A percentile compares a stretch with the other conserved stretches of the same genome.
These are phyloP conservation scores for Adansonia digitata DNA, from an alignment of 345 rosid genomes.

Conservation along the genomic window DNA sequence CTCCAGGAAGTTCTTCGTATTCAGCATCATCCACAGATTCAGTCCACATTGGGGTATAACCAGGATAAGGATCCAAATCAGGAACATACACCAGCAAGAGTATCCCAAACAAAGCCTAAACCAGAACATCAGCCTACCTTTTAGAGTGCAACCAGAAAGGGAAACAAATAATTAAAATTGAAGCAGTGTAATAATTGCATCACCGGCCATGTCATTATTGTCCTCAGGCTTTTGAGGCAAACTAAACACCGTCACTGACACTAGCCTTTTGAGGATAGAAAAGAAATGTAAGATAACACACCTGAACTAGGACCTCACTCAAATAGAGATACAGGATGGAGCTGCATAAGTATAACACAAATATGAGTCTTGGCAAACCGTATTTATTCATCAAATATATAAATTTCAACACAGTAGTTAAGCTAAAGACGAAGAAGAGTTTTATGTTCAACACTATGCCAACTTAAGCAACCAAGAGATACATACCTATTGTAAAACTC, in stretches of 20 bases:
- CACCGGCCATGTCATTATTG: not conserved
- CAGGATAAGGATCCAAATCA: conserved; percentile 82
- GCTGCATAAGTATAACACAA: conserved; percentile 44
- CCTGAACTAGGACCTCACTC: conserved; percentile 88
- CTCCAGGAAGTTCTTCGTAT: conserved; percentile 90
- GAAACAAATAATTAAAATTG: not conserved
- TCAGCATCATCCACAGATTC: conserved; percentile 60
- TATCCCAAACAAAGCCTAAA: conserved; percentile 79
- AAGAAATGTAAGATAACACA: conserved; percentile 34
- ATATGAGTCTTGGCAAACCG: conserved; percentile 20
- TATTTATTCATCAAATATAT: not conserved
- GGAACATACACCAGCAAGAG: conserved; percentile 77
- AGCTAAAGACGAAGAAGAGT: not conserved
- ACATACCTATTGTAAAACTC: conserved; percentile 65
- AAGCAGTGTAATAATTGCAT: not conserved
- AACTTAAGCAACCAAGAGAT: conserved; percentile 7
- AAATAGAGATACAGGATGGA: conserved; percentile 61
- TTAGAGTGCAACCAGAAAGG: not conserved
- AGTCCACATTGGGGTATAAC: conserved; percentile 58
- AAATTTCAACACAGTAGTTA: not conserved
- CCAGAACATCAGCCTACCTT: conserved; percentile 15
- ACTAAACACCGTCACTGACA: not conserved
- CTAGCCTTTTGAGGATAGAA: not conserved
- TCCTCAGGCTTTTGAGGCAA: not conserved
- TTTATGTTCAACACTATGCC: not conserved